phyloP scores from a whole-genome alignment of 164 flowering plant genomes.

The Chimonanthus salicifolius region DNA sequence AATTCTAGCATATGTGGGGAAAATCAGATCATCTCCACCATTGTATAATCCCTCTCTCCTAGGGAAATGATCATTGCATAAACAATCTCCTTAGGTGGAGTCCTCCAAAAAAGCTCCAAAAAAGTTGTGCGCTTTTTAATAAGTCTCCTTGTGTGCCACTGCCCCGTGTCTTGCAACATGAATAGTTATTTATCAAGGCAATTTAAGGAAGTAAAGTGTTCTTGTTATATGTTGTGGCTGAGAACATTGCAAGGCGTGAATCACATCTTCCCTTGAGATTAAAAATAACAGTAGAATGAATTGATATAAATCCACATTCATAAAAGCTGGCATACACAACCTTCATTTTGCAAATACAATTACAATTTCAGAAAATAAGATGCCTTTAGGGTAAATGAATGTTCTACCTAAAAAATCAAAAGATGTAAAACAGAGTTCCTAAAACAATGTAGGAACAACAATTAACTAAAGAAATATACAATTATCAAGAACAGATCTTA shows the following conservation, averaged over 20 bases:
- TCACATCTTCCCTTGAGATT: not conserved
- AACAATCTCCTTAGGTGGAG: not conserved
- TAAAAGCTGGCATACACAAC: not conserved
- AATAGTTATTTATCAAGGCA: too few species aligned
- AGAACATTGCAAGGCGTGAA: not conserved
- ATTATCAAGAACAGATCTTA: too few species aligned
- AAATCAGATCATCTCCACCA: not conserved
- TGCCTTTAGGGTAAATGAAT: not conserved
- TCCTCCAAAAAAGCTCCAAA: not conserved
- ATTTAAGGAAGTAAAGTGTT: not conserved
- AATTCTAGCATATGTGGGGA: too few species aligned
- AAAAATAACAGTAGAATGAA: not conserved
- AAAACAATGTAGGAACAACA: too few species aligned
- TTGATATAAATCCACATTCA: not conserved
- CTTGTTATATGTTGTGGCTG: not conserved
- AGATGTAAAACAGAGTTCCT: too few species aligned
- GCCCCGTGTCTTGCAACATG: not conserved
- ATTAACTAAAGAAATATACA: too few species aligned
- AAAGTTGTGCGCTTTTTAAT: too few species aligned
- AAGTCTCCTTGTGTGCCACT: not conserved
- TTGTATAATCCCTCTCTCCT: not conserved
- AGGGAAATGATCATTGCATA: not conserved
- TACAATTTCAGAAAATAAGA: not conserved
- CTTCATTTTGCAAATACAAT: not conserved
- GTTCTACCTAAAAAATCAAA: not conserved